Evolutionary conservation across 2,329 filamentous ascomycete genomes (phyloP).

Genomic region (Pseudogymnoascus sp.): DNA sequence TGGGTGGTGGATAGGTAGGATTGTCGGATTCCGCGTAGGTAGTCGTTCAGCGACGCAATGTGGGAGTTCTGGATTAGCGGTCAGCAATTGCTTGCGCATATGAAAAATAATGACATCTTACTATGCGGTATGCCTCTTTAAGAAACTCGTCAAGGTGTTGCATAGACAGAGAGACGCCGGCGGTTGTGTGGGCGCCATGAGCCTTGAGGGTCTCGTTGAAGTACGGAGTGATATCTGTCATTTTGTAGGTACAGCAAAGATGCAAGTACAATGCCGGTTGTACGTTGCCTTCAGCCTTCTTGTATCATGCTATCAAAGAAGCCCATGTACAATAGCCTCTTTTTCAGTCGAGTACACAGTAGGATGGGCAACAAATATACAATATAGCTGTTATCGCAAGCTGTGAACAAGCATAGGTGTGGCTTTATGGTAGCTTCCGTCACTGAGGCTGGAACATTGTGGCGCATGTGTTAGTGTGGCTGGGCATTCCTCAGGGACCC

Average conservation of each 20-base stretch:
- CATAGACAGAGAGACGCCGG: slow-evolving; percentile 26
- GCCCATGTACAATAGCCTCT: not conserved
- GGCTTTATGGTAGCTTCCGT: slow-evolving; percentile 3
- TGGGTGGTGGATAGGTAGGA: slow-evolving; percentile 81
- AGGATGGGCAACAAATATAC: not conserved
- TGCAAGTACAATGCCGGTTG: not conserved
- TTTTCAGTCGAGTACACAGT: not conserved
- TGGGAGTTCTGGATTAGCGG: slow-evolving; percentile 61
- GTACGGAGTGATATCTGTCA: slow-evolving; percentile 58
- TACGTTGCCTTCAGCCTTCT: not conserved
- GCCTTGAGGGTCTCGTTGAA: slow-evolving; percentile 63
- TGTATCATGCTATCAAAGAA: not conserved
- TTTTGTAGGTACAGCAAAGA: slow-evolving; percentile 21
- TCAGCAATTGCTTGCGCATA: slow-evolving; percentile 19
- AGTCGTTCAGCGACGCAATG: slow-evolving; percentile 69
- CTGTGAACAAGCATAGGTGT: not conserved
- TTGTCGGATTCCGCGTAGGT: slow-evolving; percentile 77
- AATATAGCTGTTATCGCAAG: not conserved
- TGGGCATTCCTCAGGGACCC: not conserved
- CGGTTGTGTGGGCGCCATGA: slow-evolving; percentile 45
- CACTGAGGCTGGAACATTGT: slow-evolving; percentile 1
- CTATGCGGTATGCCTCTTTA: slow-evolving; percentile 89
- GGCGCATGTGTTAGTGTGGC: slow-evolving; percentile 1
- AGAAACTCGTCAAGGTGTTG: slow-evolving; percentile 74
- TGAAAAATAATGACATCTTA: slow-evolving; percentile 36